These are phyloP conservation scores for Tolypocladium amazonense DNA, from an alignment of 2,329 filamentous ascomycete genomes.

Conservation along the genomic window DNA sequence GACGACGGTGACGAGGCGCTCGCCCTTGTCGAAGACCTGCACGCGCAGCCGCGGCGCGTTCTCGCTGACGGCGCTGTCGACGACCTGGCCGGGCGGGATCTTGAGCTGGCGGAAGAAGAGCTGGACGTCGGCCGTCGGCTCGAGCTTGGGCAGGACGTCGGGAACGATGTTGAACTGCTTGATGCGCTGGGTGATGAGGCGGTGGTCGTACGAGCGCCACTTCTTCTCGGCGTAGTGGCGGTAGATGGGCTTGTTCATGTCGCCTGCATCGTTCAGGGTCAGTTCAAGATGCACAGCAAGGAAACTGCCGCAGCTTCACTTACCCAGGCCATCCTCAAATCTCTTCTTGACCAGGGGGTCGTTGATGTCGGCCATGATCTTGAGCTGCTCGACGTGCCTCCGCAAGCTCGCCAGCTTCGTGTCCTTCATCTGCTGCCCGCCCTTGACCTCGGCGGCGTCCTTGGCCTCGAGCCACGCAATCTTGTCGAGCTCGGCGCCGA, in stretches of 20 bases:
- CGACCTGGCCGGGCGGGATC: conserved; percentile 65
- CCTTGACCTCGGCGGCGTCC: conserved; percentile 44
- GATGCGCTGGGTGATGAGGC: conserved; percentile 75
- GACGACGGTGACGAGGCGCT: conserved; percentile 72
- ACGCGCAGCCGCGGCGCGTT: conserved; percentile 65
- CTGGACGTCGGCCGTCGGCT: conserved; percentile 69
- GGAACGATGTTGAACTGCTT: conserved; percentile 79
- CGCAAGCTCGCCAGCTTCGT: conserved; percentile 59
- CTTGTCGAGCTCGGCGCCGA: conserved; percentile 55
- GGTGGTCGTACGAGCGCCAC: conserved; percentile 76
- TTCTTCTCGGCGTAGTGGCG: conserved; percentile 76
- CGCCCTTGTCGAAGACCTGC: conserved; percentile 73
- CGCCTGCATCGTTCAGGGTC: conserved; percentile 44
- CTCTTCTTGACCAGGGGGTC: conserved; percentile 87
- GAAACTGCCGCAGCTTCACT: no score
- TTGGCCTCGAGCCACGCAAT: conserved; percentile 57
- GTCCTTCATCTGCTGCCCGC: conserved; percentile 56
- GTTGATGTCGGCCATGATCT: conserved; percentile 89
- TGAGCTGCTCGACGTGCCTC: conserved; percentile 63
- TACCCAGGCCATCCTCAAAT: conserved; percentile 87
- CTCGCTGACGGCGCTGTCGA: conserved; percentile 66
- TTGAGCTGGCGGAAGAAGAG: conserved; percentile 66
- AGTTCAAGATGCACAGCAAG: not conserved
- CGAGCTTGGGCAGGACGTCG: conserved; percentile 72
- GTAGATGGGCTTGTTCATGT: conserved; percentile 96